Evolutionary conservation across 179 eudicot genomes (phyloP).

Genomic region (Drosera spatulata): DNA sequence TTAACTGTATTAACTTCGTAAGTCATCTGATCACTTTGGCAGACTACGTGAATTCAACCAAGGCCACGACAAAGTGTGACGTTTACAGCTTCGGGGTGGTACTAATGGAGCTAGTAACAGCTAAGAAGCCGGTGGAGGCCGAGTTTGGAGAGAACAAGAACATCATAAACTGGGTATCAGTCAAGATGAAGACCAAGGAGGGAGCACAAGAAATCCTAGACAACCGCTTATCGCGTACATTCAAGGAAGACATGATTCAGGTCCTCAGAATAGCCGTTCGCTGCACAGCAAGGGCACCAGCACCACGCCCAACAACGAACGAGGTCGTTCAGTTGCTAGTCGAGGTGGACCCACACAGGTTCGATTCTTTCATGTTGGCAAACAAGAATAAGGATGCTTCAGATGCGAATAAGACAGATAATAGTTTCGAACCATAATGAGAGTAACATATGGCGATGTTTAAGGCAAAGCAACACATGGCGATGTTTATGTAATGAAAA

Average conservation of each 20-base stretch:
- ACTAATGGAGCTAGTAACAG: constrained; percentile 76
- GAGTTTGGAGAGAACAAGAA: constrained; percentile 93
- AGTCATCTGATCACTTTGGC: constrained; percentile 1
- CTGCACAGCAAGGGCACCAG: constrained; percentile 55
- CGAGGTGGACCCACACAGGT: constrained; percentile 68
- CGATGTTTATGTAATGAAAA: too few species aligned
- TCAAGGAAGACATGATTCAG: constrained; percentile 64
- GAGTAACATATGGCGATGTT: constrained; percentile 9
- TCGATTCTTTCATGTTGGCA: constrained; percentile 40
- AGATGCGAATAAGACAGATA: constrained; percentile 23
- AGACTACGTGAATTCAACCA: constrained; percentile 86
- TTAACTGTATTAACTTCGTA: neutral
- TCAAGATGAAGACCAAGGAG: constrained; percentile 70
- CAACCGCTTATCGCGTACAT: constrained; percentile 40
- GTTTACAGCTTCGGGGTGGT: constrained; percentile 89
- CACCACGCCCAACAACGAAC: constrained; percentile 70
- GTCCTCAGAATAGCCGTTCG: constrained; percentile 63
- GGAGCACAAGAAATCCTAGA: constrained; percentile 68
- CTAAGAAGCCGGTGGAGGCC: constrained; percentile 79
- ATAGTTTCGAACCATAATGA: constrained; percentile 17
- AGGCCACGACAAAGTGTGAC: constrained; percentile 91
- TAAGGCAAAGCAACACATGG: constrained; percentile 12
- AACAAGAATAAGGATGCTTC: constrained; percentile 31
- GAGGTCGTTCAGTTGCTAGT: constrained; percentile 68
- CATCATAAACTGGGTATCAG: constrained; percentile 68